Percentiles rank a stretch among this genome's conserved stretches.
Evolutionary conservation across 106 monocot genomes (phyloP).

Genomic region (Cymbidium sinense): DNA sequence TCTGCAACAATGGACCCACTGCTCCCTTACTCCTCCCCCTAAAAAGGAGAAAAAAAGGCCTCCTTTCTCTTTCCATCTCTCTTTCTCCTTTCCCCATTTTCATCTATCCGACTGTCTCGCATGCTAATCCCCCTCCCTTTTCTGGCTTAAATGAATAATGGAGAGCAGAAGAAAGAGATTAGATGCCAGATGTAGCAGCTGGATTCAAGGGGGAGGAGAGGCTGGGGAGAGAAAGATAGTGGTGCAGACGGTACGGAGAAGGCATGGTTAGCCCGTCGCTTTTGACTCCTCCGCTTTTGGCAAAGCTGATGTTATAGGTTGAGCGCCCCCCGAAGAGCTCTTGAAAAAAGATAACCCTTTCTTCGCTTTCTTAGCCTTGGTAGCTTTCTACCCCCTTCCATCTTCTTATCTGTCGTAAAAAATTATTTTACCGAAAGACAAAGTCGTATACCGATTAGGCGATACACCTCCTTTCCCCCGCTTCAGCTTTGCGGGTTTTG

Average conservation of each 20-base stretch:
- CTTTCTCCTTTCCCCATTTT: neutral
- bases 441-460: neutral
- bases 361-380: neutral
- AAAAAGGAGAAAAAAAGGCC: neutral
- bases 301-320: conserved; percentile 24
- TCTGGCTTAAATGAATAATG: conserved; percentile 8
- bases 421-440: neutral
- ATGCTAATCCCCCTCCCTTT: neutral
- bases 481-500: neutral
- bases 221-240: neutral
- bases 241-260: conserved; percentile 17
- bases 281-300: conserved; percentile 29
- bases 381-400: neutral
- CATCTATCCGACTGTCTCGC: neutral
- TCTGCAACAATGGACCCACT: conserved; percentile 6
- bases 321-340: neutral
- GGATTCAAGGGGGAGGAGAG: conserved; percentile 16
- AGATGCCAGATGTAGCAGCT: conserved; percentile 12
- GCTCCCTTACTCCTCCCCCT: neutral
- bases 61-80: conserved; percentile 3
- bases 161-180: conserved; percentile 3
- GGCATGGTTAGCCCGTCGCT: conserved; percentile 25
- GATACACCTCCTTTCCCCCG: neutral
- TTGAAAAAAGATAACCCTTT: conserved; percentile 6
- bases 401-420: conserved; percentile 1